Conservation (phyloP, 192 early-diverging fungal species). For the Umbelopsis ramanniana region DNA sequence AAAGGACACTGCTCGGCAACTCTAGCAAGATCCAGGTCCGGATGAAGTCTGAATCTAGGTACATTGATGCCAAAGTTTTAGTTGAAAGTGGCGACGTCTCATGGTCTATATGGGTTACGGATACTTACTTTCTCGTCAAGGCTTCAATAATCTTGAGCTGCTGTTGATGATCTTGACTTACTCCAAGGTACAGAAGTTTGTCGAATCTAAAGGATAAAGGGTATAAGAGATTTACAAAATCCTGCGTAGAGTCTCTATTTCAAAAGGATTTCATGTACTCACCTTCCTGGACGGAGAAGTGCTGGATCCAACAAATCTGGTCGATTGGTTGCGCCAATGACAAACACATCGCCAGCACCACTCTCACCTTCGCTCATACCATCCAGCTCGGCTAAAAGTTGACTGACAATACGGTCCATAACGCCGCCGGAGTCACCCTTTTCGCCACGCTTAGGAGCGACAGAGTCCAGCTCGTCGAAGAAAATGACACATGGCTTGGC, state of each 20-base stretch:
- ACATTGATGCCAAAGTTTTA: background rate
- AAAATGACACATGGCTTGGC: slow-evolving; percentile 98
- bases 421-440: slow-evolving; percentile 99
- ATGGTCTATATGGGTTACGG: background rate
- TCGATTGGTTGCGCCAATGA: slow-evolving; percentile 98
- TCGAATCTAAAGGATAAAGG: slow-evolving; percentile 71
- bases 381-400: slow-evolving; percentile 95
- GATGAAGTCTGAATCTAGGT: slow-evolving; percentile 79
- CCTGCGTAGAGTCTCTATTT: no score
- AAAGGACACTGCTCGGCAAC: slow-evolving; percentile 89
- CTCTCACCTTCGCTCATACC: slow-evolving; percentile 72
- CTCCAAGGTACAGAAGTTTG: slow-evolving; percentile 95
- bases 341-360: slow-evolving; percentile 84
- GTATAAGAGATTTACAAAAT: background rate
- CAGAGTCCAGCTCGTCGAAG: slow-evolving; percentile 98
- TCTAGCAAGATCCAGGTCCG: slow-evolving; percentile 70
- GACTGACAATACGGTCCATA: slow-evolving; percentile 98
- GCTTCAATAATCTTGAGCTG: slow-evolving; percentile 92
- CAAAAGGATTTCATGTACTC: background rate
- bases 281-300: slow-evolving; percentile 90
- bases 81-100: slow-evolving; percentile 3
- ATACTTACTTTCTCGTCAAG: slow-evolving; percentile 83
- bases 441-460: slow-evolving; percentile 97
- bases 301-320: slow-evolving; percentile 96
- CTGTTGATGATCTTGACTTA: slow-evolving; percentile 85